Percentiles rank a stretch among this genome's conserved stretches.
phyloP scores from a whole-genome alignment of 495 filamentous ascomycete species.

The Podospora pseudocomata region DNA sequence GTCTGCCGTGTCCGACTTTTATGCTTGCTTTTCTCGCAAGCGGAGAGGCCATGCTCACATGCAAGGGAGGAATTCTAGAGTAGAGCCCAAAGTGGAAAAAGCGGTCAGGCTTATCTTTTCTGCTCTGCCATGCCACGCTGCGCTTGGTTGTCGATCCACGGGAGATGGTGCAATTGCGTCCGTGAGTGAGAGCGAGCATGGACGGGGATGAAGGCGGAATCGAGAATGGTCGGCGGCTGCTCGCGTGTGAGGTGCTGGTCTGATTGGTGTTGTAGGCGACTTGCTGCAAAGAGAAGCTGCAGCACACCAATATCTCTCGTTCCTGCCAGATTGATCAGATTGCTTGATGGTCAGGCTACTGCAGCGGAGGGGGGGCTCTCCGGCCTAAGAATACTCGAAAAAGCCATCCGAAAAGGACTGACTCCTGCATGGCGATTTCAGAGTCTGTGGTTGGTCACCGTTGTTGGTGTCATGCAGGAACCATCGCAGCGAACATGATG shows the following conservation, averaged over 20 bases:
- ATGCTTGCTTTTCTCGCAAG: background rate
- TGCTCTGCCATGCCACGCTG: background rate
- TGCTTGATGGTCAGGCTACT: background rate
- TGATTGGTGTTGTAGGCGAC: conserved; percentile 16
- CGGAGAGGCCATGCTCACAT: background rate
- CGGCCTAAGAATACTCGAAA: background rate
- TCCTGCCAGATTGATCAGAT: background rate
- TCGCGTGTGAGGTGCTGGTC: conserved; percentile 9
- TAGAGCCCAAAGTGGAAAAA: background rate
- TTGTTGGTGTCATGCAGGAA: conserved; percentile 18
- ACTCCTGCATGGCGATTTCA: conserved; percentile 3
- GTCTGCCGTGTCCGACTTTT: background rate
- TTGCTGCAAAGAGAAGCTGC: background rate
- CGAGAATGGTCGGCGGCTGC: conserved; percentile 9
- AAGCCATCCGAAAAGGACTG: background rate
- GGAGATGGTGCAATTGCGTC: conserved; percentile 4
- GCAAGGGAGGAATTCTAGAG: background rate
- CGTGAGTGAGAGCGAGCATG: background rate
- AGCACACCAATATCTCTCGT: background rate
- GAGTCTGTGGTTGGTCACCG: conserved; percentile 11
- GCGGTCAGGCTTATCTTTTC: background rate
- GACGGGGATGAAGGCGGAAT: background rate
- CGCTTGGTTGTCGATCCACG: background rate
- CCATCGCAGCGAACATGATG: conserved; percentile 8
- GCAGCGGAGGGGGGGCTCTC: conserved; percentile 5